These are phyloP conservation scores for Rhodotorula sp. DNA, from an alignment of 1,284 basidiomycete species.

Conservation along the genomic window DNA sequence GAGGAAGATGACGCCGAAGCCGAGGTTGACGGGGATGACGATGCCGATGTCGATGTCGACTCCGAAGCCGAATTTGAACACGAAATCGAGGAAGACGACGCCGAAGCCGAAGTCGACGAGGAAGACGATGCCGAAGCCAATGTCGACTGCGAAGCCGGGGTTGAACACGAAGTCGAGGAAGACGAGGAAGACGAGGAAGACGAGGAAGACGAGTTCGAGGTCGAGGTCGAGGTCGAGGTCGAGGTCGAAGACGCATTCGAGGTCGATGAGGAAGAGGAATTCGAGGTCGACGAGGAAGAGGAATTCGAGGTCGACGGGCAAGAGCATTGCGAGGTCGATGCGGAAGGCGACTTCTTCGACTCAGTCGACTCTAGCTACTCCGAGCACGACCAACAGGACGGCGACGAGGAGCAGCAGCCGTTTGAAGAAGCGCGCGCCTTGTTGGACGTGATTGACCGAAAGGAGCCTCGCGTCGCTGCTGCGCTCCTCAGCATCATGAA, in stretches of 20 bases:
- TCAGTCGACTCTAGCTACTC: no score
- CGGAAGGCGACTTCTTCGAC: no score
- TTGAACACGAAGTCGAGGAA: not conserved
- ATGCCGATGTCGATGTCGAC: not conserved
- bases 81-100: not conserved
- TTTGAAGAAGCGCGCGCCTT: no score
- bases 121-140: not conserved
- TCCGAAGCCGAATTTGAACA: no score
- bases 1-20: not conserved
- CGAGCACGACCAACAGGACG: no score
- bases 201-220: not conserved
- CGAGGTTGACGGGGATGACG: not conserved
- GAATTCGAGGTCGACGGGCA: not conserved
- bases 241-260: not conserved
- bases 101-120: not conserved
- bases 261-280: not conserved
- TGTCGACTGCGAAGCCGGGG: not conserved
- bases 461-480: constrained; percentile 2
- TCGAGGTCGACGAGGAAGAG: not conserved
- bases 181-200: not conserved
- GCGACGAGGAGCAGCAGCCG: no score
- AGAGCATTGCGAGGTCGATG: no score
- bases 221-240: not conserved
- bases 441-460: no score
- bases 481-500: not conserved